phyloP scores from a whole-genome alignment of 2,329 filamentous ascomycete genomes.

The Fusarium tanahbumbuense region DNA sequence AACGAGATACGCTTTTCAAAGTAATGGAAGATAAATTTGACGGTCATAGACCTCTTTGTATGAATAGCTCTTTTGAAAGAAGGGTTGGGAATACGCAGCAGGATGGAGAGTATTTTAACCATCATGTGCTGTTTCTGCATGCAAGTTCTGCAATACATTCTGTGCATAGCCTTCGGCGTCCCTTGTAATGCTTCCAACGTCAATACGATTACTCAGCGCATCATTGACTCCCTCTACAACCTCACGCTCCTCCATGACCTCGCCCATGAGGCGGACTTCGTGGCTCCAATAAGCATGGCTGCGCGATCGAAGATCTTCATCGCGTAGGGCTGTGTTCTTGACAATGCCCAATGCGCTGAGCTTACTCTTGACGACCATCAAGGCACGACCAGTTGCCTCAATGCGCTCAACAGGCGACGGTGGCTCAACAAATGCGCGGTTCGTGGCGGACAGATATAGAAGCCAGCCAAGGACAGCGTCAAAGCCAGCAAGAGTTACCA shows the following conservation, averaged over 20 bases:
- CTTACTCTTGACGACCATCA: conserved; percentile 73
- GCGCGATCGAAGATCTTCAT: conserved; percentile 74
- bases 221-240: conserved; percentile 78
- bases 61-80: conserved; percentile 41
- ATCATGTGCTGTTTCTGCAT: conserved; percentile 35
- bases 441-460: conserved; percentile 82
- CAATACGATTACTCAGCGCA: conserved; percentile 71
- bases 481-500: conserved; percentile 70
- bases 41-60: conserved; percentile 45
- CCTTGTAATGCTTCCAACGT: conserved; percentile 69
- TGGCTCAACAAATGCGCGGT: conserved; percentile 77
- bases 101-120: conserved; percentile 24
- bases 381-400: conserved; percentile 65
- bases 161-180: conserved; percentile 73
- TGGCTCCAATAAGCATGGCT: conserved; percentile 82
- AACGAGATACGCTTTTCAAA: conserved; percentile 30
- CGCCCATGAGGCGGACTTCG: conserved; percentile 77
- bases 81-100: conserved; percentile 38
- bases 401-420: conserved; percentile 73
- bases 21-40: conserved; percentile 28
- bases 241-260: conserved; percentile 82
- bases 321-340: conserved; percentile 81
- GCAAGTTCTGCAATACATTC: conserved; percentile 54
- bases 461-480: conserved; percentile 72
- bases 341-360: conserved; percentile 79